Evolutionary conservation across 169 alveolate species (phyloP), one percentile per base, ranked within the genome.

Genomic region (Theileria annulata): DNA sequence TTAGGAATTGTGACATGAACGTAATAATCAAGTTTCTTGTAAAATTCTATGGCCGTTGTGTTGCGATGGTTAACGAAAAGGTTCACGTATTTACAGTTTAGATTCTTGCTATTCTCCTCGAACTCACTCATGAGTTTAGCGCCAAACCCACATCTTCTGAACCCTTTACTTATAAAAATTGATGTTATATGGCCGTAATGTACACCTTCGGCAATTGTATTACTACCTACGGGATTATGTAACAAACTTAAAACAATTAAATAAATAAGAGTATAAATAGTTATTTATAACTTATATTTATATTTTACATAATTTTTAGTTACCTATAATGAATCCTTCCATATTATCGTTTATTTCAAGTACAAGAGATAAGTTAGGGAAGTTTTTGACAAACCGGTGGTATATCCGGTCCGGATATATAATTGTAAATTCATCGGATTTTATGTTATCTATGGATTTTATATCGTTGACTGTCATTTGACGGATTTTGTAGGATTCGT

Each of bases 161-260:
- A 82, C 42, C 69, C 79, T 31, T 78, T 87, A 15, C 67, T 77
- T 21, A 89, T 86, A 23, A 86, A 75, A 17, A 89, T 66, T 3
- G 94, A 86, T 9, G 94, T 77, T 60, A 89, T 87, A 75, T 89
- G 94, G 0, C 92, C 92, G 59, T 89, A 84, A 15, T 31, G 12
- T 3, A 35, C 80, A 10, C 77, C 80, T 5, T 70, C 75, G 0
- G 19, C 35, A 3, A 66, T 76, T 5, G 79, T 56, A 10, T 72
- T 75, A 25, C 30, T 75, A 19, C 88, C 88, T 82, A 28, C 19
- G 71, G 13, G 23, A 33, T 9, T 17, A 63, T 63, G n/a, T 63
- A 21, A 6, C 21, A 63, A 63, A 33, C 48, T 31, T 17, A 12
- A 21, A 63, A 3, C 48, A 31, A 17, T 56, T 9, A 56, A 23